Conservation (phyloP, 2,329 filamentous ascomycete genomes). For the Graphiopsis chlorocephala region DNA sequence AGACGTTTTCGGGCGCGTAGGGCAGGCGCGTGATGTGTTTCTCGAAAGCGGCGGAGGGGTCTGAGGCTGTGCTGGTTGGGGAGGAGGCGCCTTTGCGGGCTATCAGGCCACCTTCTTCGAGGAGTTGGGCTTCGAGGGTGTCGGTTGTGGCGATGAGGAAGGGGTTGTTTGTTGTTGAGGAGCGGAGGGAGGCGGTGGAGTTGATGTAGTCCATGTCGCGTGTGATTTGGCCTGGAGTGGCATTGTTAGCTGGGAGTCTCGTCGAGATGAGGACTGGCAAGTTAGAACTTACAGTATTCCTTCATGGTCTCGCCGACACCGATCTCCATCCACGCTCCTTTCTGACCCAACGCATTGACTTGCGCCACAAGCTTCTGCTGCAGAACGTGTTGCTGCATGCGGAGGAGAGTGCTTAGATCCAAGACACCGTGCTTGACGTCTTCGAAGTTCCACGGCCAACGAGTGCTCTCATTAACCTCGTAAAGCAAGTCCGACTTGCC, state of each 20-base stretch:
- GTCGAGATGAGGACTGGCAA: not conserved
- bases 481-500: slow-evolving; percentile 23
- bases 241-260: not conserved
- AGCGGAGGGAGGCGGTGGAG: slow-evolving; percentile 7
- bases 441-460: slow-evolving; percentile 18
- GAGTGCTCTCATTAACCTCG: slow-evolving; percentile 17
- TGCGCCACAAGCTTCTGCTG: slow-evolving; percentile 26
- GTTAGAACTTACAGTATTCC: slow-evolving; percentile 22
- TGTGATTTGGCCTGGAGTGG: slow-evolving; percentile 19
- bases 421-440: slow-evolving; percentile 21
- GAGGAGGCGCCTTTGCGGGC: slow-evolving; percentile 1
- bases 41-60: slow-evolving; percentile 1
- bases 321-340: slow-evolving; percentile 25
- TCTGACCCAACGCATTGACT: slow-evolving; percentile 23
- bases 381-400: slow-evolving; percentile 25
- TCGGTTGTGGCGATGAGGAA: slow-evolving; percentile 24
- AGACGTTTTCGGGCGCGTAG: not conserved
- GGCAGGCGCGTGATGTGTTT: slow-evolving; percentile 8
- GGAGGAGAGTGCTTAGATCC: slow-evolving; percentile 22
- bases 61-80: not conserved
- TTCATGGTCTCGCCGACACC: slow-evolving; percentile 25
- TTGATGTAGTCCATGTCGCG: slow-evolving; percentile 26
- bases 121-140: slow-evolving; percentile 21
- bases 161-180: slow-evolving; percentile 13
- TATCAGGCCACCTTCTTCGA: slow-evolving; percentile 24